Evolutionary conservation across 2,329 filamentous ascomycete species (phyloP), one percentile per base, ranked within the genome.

Genomic region (Aspergillus ochraceus): DNA sequence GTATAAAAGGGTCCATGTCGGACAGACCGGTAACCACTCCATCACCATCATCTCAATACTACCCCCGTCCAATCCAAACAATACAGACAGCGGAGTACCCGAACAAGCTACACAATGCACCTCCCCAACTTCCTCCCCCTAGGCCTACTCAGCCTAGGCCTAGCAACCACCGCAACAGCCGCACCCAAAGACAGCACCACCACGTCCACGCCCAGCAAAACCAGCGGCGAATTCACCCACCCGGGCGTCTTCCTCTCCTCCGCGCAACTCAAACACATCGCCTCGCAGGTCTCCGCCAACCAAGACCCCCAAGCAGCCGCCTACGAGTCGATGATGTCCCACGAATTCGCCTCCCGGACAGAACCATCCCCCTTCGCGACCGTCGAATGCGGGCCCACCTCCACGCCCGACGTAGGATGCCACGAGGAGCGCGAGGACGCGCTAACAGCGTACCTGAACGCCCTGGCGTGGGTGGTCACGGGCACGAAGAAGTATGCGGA

Each of bases 331-430:
- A 53, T 53, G 51, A 32, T 53, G 29, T 20, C 19, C 3, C 51
- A 53, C 51, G 30, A 53, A 32, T 53, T 53, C 32, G 51, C 51
- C 5, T 53, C 51, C 10, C 51, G 51, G 5, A 53, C 51, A 4
- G 12, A 17, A 2, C 62, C 65, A 11, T 49, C 52, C 1, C 64
- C 65, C 9, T n/a, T 36, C 19, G 6, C 52, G 4, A 68, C 62
- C 6, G 67, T 72, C n/a, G 64, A 64, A 17, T 72, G 70, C 57
- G 70, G 70, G 2, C 62, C 70, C 8, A 64, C 62, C 12, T 69
- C 68, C 11, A 68, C 59, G 6, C 70, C 70, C 1, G 63, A 71
- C 52, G 61, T 68, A 24, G 67, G 67, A 42, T 73, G 70, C 55
- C 58, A 60, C 11, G 64, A 64, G 29, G 70, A 73, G 58, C 64